A percentile compares a stretch with the other conserved stretches of the same genome.
These are phyloP conservation scores for Citrus cavaleriei DNA, from an alignment of 345 rosid genomes.

Conservation along the genomic window DNA sequence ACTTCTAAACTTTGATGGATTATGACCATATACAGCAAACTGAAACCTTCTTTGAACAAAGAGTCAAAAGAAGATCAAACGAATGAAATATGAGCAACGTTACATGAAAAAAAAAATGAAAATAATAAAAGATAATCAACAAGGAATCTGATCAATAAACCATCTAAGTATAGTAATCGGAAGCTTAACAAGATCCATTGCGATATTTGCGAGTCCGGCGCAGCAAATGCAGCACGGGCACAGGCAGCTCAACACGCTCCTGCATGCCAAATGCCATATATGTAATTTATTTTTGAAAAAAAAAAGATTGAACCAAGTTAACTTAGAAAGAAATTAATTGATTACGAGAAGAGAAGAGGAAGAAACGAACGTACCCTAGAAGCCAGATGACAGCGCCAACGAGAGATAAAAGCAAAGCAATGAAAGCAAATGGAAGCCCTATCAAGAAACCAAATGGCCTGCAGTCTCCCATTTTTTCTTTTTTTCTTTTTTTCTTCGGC, in stretches of 20 bases:
- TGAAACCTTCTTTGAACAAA: background rate
- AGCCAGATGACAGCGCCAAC: slow-evolving; percentile 75
- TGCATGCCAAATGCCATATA: slow-evolving; percentile 13
- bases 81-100: background rate
- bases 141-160: slow-evolving; percentile 74
- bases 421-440: slow-evolving; percentile 75
- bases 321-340: background rate
- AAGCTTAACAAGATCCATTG: slow-evolving; percentile 60
- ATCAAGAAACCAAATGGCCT: slow-evolving; percentile 78
- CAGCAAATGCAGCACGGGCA: slow-evolving; percentile 83
- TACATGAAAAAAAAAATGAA: background rate
- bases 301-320: background rate
- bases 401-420: slow-evolving; percentile 59
- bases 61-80: background rate
- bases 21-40: background rate
- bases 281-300: too few relatives aligned
- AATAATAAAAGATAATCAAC: slow-evolving; percentile 24
- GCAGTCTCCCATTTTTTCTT: slow-evolving; percentile 25
- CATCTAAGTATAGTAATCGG: slow-evolving; percentile 62
- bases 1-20: background rate
- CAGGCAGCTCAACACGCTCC: slow-evolving; percentile 69
- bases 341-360: background rate
- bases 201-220: slow-evolving; percentile 65
- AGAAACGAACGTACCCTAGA: slow-evolving; percentile 45
- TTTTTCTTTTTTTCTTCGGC: background rate